A percentile compares a stretch with the other conserved stretches of the same genome.
Conservation (phyloP, 768 basidiomycete species). For the Sistotremastrum niveocremeum region DNA sequence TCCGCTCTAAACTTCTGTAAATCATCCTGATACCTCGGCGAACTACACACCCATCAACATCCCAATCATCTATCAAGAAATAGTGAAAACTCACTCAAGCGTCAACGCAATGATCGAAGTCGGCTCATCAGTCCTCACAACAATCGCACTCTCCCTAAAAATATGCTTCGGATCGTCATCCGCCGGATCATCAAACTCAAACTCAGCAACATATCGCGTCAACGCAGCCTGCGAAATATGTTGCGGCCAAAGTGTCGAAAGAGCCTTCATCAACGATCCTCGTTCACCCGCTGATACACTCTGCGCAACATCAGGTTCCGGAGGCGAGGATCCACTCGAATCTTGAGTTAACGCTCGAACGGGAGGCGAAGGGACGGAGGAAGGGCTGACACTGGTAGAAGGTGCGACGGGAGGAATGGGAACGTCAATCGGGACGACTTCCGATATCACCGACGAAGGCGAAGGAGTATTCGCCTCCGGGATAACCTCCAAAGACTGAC, state of each 20-base stretch:
- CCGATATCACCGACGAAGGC: too few relatives aligned
- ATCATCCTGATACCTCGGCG: slow-evolving; percentile 73
- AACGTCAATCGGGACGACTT: too few relatives aligned
- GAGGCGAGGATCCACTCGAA: slow-evolving; percentile 17
- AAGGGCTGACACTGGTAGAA: too few relatives aligned
- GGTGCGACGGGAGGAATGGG: too few relatives aligned
- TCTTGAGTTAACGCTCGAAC: too few relatives aligned
- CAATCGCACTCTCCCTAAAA: slow-evolving; percentile 87
- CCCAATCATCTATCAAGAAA: slow-evolving; percentile 1
- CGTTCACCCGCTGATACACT: slow-evolving; percentile 41
- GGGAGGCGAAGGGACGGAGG: too few relatives aligned
- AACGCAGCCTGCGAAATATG: slow-evolving; percentile 27
- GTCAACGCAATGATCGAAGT: slow-evolving; percentile 96
- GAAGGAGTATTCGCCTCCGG: too few relatives aligned
- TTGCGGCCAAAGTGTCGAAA: slow-evolving; percentile 74
- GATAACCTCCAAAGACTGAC: too few relatives aligned
- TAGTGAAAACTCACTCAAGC: slow-evolving; percentile 47
- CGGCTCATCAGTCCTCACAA: slow-evolving; percentile 92
- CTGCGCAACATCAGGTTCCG: slow-evolving; percentile 37
- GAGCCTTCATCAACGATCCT: slow-evolving; percentile 64
- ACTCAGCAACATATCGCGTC: slow-evolving; percentile 32
- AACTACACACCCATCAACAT: slow-evolving; percentile 29
- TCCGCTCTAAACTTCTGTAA: slow-evolving; percentile 63
- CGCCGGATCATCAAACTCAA: slow-evolving; percentile 53
- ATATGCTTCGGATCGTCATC: slow-evolving; percentile 74